Conservation (phyloP, 2,329 filamentous ascomycete species). For the Cladosporium sp. region DNA sequence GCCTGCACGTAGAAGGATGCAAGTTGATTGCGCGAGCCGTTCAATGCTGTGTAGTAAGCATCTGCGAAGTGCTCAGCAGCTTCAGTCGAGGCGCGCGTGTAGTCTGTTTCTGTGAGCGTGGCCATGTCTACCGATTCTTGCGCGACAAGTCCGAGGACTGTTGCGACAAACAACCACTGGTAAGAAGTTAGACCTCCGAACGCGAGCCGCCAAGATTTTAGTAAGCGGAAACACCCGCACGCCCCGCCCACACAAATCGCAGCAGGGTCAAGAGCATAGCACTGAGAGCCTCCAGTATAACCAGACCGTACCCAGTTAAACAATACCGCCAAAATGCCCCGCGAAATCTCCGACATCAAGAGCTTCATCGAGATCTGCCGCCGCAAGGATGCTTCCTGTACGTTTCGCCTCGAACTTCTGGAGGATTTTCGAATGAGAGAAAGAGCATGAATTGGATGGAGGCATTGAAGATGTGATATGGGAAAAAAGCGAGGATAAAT, state of each 20-base stretch:
- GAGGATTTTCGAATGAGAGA: not conserved
- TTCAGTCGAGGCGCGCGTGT: conserved; percentile 35
- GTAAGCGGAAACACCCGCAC: not conserved
- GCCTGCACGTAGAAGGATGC: conserved; percentile 66
- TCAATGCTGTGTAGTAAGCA: conserved; percentile 71
- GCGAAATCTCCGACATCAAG: conserved; percentile 98
- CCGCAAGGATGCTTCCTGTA: conserved; percentile 99
- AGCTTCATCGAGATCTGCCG: conserved; percentile 99
- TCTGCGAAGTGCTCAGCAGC: conserved; percentile 69
- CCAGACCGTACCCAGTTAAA: conserved; percentile 8
- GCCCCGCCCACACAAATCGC: conserved; percentile 7
- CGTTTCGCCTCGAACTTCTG: conserved; percentile 43
- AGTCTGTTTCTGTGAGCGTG: conserved; percentile 28
- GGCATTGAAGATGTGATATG: not conserved
- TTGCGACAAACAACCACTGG: too few species aligned
- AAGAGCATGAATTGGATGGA: conserved; percentile 5
- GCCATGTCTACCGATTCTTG: conserved; percentile 17
- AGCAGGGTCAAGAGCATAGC: not conserved
- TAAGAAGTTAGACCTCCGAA: not conserved
- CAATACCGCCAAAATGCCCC: conserved; percentile 74
- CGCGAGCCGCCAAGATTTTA: conserved; percentile 2
- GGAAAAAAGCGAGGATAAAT: not conserved
- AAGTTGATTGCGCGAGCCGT: conserved; percentile 55
- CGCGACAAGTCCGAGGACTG: not conserved
- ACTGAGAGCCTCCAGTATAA: conserved; percentile 11